These are phyloP conservation scores for Trichophyton verrucosum DNA, from an alignment of 2,329 filamentous ascomycete genomes.

Conservation along the genomic window DNA sequence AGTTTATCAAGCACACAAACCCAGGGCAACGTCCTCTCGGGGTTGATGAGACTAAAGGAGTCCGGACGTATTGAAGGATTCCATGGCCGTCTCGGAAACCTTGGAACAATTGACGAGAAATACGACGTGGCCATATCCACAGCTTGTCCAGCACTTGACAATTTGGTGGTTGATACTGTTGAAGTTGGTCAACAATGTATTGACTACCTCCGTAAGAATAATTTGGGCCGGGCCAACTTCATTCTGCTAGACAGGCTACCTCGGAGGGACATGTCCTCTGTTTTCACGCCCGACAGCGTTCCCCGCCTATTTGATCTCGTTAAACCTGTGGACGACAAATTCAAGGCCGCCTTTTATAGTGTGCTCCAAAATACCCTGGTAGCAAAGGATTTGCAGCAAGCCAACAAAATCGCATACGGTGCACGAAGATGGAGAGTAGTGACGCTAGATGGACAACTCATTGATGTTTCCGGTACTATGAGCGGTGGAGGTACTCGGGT, in stretches of 20 bases:
- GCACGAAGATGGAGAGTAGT: slow-evolving; percentile 91
- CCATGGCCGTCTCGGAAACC: slow-evolving; percentile 84
- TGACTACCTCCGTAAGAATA: slow-evolving; percentile 93
- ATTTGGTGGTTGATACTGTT: slow-evolving; percentile 92
- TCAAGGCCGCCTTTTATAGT: slow-evolving; percentile 85
- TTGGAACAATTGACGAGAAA: slow-evolving; percentile 83
- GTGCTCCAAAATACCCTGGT: slow-evolving; percentile 92
- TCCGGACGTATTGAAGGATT: slow-evolving; percentile 96
- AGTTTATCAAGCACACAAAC: slow-evolving; percentile 84
- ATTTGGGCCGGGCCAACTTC: slow-evolving; percentile 90
- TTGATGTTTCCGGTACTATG: slow-evolving; percentile 98
- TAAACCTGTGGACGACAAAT: slow-evolving; percentile 73
- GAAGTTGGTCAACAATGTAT: slow-evolving; percentile 97
- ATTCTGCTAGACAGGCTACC: slow-evolving; percentile 86
- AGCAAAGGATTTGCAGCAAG: slow-evolving; percentile 83
- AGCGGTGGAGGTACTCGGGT: slow-evolving; percentile 87
- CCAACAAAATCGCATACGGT: slow-evolving; percentile 92
- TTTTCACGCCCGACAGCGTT: slow-evolving; percentile 82
- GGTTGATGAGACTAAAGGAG: slow-evolving; percentile 86
- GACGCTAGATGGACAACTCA: slow-evolving; percentile 85
- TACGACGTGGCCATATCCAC: slow-evolving; percentile 99
- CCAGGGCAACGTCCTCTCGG: slow-evolving; percentile 80
- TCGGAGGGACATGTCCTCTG: slow-evolving; percentile 60
- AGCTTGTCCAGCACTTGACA: slow-evolving; percentile 79
- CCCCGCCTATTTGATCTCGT: slow-evolving; percentile 89